Percentiles rank a stretch among this genome's conserved stretches.
phyloP scores from a whole-genome alignment of 306 rosid genomes.

The Argentina anserina region DNA sequence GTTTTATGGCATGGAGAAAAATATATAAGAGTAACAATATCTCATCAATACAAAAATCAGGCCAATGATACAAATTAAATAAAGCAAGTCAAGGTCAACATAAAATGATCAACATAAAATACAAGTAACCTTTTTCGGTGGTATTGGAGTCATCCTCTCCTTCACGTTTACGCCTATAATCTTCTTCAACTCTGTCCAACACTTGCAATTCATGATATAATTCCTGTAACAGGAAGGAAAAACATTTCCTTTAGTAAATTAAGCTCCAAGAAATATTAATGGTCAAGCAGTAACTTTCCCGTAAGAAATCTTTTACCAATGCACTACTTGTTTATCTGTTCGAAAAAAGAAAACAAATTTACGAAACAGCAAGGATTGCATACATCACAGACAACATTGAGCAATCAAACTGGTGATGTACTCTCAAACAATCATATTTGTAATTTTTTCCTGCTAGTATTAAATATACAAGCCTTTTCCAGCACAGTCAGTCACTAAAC shows the following conservation, averaged over 20 bases:
- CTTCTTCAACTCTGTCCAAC: constrained; percentile 95
- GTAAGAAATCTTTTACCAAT: background rate
- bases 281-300: background rate
- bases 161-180: constrained; percentile 81
- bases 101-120: no score
- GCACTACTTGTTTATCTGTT: no score
- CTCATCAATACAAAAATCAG: no score
- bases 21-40: constrained; percentile 5
- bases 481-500: no score
- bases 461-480: constrained; percentile 1
- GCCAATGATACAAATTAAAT: no score
- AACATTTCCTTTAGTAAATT: constrained; percentile 17
- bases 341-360: no score
- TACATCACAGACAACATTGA: constrained; percentile 8
- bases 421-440: background rate
- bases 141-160: constrained; percentile 87
- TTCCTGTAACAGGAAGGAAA: constrained; percentile 54
- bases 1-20: constrained; percentile 14
- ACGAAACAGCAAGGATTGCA: background rate
- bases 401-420: no score
- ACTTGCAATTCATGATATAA: constrained; percentile 93
- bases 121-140: constrained; percentile 69
- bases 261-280: constrained; percentile 9
- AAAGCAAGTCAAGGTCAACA: no score
- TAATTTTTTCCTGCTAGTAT: background rate